phyloP scores from a whole-genome alignment of 345 rosid species.

The Streptanthus diversifolius region DNA sequence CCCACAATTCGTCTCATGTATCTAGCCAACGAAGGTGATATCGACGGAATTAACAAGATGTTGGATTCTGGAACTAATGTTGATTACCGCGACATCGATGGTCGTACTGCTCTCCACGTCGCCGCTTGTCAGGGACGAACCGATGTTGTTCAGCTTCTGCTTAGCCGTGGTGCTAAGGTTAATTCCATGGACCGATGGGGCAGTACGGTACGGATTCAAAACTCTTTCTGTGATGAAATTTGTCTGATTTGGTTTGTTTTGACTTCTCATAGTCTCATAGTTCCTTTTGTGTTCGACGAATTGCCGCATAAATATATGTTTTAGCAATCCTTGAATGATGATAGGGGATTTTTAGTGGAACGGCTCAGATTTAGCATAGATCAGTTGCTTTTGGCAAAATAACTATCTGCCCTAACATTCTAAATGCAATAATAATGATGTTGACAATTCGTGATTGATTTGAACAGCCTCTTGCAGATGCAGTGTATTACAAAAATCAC shows the following conservation, averaged over 20 bases:
- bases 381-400: background rate
- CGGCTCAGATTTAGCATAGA: slow-evolving; percentile 2
- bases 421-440: background rate
- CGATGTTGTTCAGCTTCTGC: slow-evolving; percentile 47
- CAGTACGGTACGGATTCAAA: slow-evolving; percentile 47
- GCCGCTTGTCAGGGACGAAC: slow-evolving; percentile 73
- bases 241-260: background rate
- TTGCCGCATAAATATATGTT: background rate
- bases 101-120: slow-evolving; percentile 73
- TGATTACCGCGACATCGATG: slow-evolving; percentile 63
- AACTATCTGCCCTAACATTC: background rate
- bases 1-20: slow-evolving; percentile 70
- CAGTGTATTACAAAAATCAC: slow-evolving; percentile 63
- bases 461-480: slow-evolving; percentile 85
- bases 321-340: background rate
- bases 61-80: slow-evolving; percentile 62
- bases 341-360: background rate
- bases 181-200: slow-evolving; percentile 58
- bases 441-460: slow-evolving; percentile 26
- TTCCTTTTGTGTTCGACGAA: slow-evolving; percentile 26
- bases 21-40: slow-evolving; percentile 68
- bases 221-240: background rate
- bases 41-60: slow-evolving; percentile 57
- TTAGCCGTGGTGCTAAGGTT: slow-evolving; percentile 48
- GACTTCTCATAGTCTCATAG: slow-evolving; percentile 25